Evolutionary conservation across 2,329 filamentous ascomycete genomes (phyloP), one percentile per base, ranked within the genome.

Genomic region (Zasmidium cellare): DNA sequence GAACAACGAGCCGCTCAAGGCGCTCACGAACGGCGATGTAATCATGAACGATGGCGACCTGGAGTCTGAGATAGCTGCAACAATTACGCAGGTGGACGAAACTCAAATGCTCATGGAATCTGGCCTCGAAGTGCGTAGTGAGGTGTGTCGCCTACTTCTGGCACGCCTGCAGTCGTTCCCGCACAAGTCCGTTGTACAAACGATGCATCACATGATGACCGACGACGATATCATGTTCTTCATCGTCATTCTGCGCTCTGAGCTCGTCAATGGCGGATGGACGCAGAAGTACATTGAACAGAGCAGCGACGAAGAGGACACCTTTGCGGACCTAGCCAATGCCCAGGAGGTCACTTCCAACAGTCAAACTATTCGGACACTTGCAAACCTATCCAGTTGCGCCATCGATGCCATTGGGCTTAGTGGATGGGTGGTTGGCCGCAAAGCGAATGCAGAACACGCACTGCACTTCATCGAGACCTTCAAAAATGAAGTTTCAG

Each of bases 361-460:
- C 19, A 86, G 91, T 66, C 84, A 84, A 51, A 85, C 87, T 52
- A 87, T 92, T 63, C 80, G 84, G 16, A 82, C 90, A 44, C 87
- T 93, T 61, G 84, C 88, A 16, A 85, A 87, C 63, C 79, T 93
- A 3, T 80, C 92, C 25, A 86, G 86, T 62, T 85, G 86, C 67
- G 90, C 89, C 60, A 80, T 93, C 46, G 90, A 93, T 72, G 86
- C 90, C 0, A 83, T 93, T 16, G 89, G 89, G 1, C 82, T 87
- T 9, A 85, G 85, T 54, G 89, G 89, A 19, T 92, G 89, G 89
- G 79, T 92, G 28, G 86, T 87, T 62, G 84, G 84, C 63, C 80
- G 47, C 74, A 83, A 68, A 72, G 46, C 71, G 55, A 78, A 79
- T 24, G 79, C 82, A 58, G 77, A 80, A 11, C 82, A 85, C 46